Evolutionary conservation across 495 filamentous ascomycete species (phyloP).

Genomic region (Cercophora sp.): DNA sequence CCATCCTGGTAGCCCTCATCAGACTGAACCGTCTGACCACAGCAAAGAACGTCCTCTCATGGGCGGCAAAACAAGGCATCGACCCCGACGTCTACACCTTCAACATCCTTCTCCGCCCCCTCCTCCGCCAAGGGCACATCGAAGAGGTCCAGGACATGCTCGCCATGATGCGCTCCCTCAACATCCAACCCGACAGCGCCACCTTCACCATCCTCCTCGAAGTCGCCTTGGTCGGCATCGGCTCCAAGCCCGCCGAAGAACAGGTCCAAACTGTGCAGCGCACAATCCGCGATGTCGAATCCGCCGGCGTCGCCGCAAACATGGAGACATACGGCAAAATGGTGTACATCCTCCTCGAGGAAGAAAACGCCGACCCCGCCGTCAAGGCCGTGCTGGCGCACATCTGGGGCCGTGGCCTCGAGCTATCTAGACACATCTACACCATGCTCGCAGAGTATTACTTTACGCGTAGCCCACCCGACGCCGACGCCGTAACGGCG

Average conservation of each 20-base stretch:
- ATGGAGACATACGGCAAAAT: conserved; percentile 57
- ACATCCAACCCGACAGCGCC: conserved; percentile 33
- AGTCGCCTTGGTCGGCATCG: conserved; percentile 26
- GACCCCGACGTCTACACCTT: conserved; percentile 60
- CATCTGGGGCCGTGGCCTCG: conserved; percentile 49
- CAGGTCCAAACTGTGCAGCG: conserved; percentile 30
- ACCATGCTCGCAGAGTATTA: conserved; percentile 67
- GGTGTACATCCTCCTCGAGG: conserved; percentile 56
- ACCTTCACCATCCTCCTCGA: conserved; percentile 45
- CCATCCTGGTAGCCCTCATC: conserved; percentile 45
- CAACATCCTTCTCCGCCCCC: conserved; percentile 59
- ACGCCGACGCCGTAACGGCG: conserved; percentile 52
- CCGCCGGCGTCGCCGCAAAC: conserved; percentile 50
- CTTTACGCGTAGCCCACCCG: conserved; percentile 53
- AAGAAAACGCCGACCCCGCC: conserved; percentile 37
- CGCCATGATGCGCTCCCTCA: conserved; percentile 30
- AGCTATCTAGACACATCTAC: conserved; percentile 59
- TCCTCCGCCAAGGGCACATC: conserved; percentile 44
- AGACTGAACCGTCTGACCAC: conserved; percentile 27
- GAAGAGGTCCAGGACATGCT: conserved; percentile 40
- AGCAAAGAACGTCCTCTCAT: conserved; percentile 50
- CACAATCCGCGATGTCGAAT: conserved; percentile 52
- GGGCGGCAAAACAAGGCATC: conserved; percentile 56
- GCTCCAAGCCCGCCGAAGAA: conserved; percentile 19
- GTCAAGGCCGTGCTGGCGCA: conserved; percentile 58